phyloP scores from a whole-genome alignment of 2,329 filamentous ascomycete species.

The Hypoxylon sp. region DNA sequence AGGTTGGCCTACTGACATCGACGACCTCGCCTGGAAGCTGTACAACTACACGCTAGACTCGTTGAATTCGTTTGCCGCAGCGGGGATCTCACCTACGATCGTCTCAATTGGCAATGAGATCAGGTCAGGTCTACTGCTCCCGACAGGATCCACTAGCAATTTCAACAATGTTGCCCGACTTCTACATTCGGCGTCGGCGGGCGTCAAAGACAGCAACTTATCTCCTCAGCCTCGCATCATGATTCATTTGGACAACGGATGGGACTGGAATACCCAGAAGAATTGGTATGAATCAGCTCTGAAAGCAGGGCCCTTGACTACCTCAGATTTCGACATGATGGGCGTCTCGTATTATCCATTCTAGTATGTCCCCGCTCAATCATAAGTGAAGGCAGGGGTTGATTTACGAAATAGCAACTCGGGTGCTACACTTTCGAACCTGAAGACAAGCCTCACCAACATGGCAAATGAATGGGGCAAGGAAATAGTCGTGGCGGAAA shows the following conservation, averaged over 20 bases:
- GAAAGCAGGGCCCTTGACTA: constrained; percentile 60
- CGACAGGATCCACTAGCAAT: constrained; percentile 67
- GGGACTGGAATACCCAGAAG: constrained; percentile 75
- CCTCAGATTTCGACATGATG: constrained; percentile 76
- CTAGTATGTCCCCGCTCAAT: constrained; percentile 58
- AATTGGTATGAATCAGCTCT: constrained; percentile 74
- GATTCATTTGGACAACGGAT: constrained; percentile 82
- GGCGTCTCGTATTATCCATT: constrained; percentile 82
- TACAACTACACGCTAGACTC: constrained; percentile 77
- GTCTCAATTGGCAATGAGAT: constrained; percentile 83
- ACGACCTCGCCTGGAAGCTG: constrained; percentile 69
- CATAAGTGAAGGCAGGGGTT: not conserved
- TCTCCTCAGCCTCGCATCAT: constrained; percentile 73
- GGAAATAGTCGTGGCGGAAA: constrained; percentile 76
- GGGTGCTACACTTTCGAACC: constrained; percentile 67
- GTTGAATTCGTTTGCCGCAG: constrained; percentile 69
- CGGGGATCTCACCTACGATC: constrained; percentile 68
- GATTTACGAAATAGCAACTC: constrained; percentile 53
- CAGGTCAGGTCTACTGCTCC: constrained; percentile 74
- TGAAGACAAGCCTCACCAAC: constrained; percentile 68
- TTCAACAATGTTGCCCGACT: constrained; percentile 72
- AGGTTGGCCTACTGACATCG: constrained; percentile 72
- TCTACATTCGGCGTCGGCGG: constrained; percentile 72
- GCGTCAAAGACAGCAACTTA: constrained; percentile 72
- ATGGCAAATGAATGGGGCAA: constrained; percentile 74